Conservation (phyloP, 495 filamentous ascomycete species). For the Pseudomonodictys pantanalensis region DNA sequence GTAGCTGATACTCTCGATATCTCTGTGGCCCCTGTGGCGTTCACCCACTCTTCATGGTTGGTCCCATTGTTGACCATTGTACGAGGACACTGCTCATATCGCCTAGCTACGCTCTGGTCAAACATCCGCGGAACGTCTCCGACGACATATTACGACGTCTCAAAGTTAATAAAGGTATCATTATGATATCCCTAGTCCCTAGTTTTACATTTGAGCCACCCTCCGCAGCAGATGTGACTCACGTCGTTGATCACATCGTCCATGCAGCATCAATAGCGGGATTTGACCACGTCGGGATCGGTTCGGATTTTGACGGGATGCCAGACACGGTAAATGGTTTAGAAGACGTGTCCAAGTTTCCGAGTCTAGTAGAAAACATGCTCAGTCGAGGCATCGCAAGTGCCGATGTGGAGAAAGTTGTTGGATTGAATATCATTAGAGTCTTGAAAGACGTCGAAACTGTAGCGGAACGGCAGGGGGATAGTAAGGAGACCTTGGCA, state of each 20-base stretch:
- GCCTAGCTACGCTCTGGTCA: neutral
- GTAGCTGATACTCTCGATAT: conserved; percentile 53
- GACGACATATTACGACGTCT: conserved; percentile 48
- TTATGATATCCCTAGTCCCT: conserved; percentile 26
- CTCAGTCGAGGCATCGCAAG: conserved; percentile 18
- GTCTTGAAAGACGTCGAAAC: conserved; percentile 31
- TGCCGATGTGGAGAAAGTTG: conserved; percentile 19
- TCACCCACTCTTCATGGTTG: conserved; percentile 25
- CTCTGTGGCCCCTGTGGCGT: conserved; percentile 15
- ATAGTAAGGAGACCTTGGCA: neutral
- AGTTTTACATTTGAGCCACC: neutral
- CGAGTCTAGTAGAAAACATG: conserved; percentile 64
- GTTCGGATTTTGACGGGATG: conserved; percentile 65
- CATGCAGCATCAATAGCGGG: conserved; percentile 57
- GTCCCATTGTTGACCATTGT: neutral
- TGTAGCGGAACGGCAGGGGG: neutral
- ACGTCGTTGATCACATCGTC: conserved; percentile 53
- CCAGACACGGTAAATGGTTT: conserved; percentile 48
- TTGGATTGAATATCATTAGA: conserved; percentile 34
- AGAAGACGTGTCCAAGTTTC: conserved; percentile 58
- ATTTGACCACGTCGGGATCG: conserved; percentile 60
- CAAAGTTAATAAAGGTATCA: conserved; percentile 21
- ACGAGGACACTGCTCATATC: neutral
- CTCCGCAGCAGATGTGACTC: neutral
- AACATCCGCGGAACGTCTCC: conserved; percentile 52